Evolutionary conservation across 2,329 filamentous ascomycete species (phyloP), one percentile per base, ranked within the genome.

Genomic region (Pseudogymnoascus sp.): DNA sequence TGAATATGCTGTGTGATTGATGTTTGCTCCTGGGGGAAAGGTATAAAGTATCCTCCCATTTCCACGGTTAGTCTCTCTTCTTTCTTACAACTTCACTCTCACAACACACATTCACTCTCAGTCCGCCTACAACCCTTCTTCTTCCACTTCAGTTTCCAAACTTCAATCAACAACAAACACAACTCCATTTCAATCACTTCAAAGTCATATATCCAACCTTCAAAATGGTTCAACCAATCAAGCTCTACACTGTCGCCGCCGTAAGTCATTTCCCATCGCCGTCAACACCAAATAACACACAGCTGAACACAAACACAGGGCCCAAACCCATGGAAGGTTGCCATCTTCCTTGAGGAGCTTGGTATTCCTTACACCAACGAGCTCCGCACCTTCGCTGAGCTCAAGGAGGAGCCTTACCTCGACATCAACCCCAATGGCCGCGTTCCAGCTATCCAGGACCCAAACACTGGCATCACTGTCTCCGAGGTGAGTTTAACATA

Each of bases 311-410:
- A 16, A 57, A 34, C 51, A 34, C 51, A 57, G 51, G 51, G 51
- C n/a, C 61, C 65, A 51, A 68, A 68, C 28, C 39, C 64, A 21
- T 63, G 60, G 7, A 81, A 81, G 69, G 76, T 82, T 10, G 72
- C 73, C 63, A 76, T 81, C 62, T 64, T 81, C 43, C 72, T 79
- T 54, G 74, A 78, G 60, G 79, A 80, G 67, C 77, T 81, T 41
- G 65, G 66, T 4, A 28, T 82, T 19, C 75, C 76, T 4, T 77
- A 78, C 69, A 74, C 76, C 57, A 70, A 71, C 51, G 69, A 75
- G 36, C 67, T 73, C 54, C 71, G 28, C 11, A 57, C 51, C 61
- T 72, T 76, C 64, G 68, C 71, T 16, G 75, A 77, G 63, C 16
- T 70, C 19, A 80, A 80, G 67, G 69, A 70, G n/a, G 69, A 72